Evolutionary conservation across 768 basidiomycete genomes (phyloP).

Genomic region (Phaffia australis): DNA sequence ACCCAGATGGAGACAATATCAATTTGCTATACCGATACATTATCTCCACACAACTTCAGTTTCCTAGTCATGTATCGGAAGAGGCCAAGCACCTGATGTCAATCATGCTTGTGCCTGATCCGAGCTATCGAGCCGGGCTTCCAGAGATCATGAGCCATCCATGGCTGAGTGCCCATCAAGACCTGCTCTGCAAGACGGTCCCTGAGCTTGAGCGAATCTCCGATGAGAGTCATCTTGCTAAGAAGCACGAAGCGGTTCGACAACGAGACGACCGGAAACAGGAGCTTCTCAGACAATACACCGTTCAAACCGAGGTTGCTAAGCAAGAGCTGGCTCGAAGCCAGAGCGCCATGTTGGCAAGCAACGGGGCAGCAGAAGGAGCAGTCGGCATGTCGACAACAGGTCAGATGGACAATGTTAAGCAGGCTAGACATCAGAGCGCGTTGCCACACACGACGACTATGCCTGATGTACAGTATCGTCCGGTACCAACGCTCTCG

Average conservation of each 20-base stretch:
- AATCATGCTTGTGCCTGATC: conserved; percentile 92
- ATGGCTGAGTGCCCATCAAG: conserved; percentile 63
- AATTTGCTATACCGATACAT: conserved; percentile 98
- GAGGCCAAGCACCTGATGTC: conserved; percentile 72
- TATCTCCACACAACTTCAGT: conserved; percentile 88
- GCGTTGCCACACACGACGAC: conserved; percentile 17
- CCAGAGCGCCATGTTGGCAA: conserved; percentile 16
- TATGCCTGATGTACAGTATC: neutral
- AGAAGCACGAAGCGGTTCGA: conserved; percentile 46
- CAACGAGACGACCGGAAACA: conserved; percentile 33
- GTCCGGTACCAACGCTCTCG: too few relatives aligned
- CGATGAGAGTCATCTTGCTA: conserved; percentile 73
- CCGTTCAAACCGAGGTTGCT: neutral
- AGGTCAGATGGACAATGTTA: neutral
- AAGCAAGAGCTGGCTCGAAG: conserved; percentile 27
- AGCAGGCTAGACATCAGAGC: conserved; percentile 10
- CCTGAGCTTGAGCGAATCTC: conserved; percentile 69
- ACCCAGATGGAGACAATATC: conserved; percentile 99
- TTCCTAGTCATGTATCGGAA: conserved; percentile 86
- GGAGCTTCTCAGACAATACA: conserved; percentile 28
- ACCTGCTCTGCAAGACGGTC: conserved; percentile 57
- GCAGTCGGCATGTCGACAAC: neutral
- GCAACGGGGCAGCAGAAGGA: conserved; percentile 11
- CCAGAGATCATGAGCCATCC: conserved; percentile 71
- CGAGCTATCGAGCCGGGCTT: conserved; percentile 63